Percentiles rank a stretch among this genome's conserved stretches.
Conservation (phyloP, 1,284 basidiomycete species). For the Austroboletus novae-zelandiae region DNA sequence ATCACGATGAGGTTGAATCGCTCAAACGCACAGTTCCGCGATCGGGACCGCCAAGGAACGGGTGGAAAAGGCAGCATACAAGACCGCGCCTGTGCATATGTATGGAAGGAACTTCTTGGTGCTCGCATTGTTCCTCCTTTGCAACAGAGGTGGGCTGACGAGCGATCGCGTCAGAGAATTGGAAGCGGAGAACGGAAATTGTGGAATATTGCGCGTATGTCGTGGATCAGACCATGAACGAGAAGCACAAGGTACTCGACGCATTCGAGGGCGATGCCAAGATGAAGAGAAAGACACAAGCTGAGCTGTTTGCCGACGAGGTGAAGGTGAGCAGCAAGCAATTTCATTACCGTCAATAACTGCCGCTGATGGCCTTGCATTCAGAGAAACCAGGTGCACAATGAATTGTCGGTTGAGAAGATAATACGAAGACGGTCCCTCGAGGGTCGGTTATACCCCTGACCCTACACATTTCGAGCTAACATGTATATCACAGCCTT, state of each 20-base stretch:
- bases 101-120: slow-evolving; percentile 87
- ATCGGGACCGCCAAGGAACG: slow-evolving; percentile 52
- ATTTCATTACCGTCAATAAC: slow-evolving; percentile 29
- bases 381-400: slow-evolving; percentile 76
- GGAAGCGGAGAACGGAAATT: slow-evolving; percentile 77
- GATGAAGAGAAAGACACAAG: slow-evolving; percentile 48
- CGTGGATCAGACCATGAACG: slow-evolving; percentile 62
- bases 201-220: slow-evolving; percentile 77
- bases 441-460: slow-evolving; percentile 56
- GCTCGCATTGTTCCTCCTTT: slow-evolving; percentile 12
- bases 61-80: slow-evolving; percentile 50
- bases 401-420: slow-evolving; percentile 76
- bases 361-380: slow-evolving; percentile 24
- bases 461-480: slow-evolving; percentile 13
- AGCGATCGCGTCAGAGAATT: slow-evolving; percentile 58
- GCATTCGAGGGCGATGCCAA: slow-evolving; percentile 43
- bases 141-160: slow-evolving; percentile 10
- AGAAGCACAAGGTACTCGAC: slow-evolving; percentile 53
- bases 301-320: slow-evolving; percentile 65
- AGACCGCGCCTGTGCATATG: slow-evolving; percentile 71
- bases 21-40: slow-evolving; percentile 76
- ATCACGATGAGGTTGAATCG: slow-evolving; percentile 85
- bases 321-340: slow-evolving; percentile 58
- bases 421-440: slow-evolving; percentile 78
- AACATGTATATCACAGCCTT: slow-evolving; percentile 56